Evolutionary conservation across 768 basidiomycete species (phyloP), one percentile per base, ranked within the genome.

Genomic region (Calocybe indica): DNA sequence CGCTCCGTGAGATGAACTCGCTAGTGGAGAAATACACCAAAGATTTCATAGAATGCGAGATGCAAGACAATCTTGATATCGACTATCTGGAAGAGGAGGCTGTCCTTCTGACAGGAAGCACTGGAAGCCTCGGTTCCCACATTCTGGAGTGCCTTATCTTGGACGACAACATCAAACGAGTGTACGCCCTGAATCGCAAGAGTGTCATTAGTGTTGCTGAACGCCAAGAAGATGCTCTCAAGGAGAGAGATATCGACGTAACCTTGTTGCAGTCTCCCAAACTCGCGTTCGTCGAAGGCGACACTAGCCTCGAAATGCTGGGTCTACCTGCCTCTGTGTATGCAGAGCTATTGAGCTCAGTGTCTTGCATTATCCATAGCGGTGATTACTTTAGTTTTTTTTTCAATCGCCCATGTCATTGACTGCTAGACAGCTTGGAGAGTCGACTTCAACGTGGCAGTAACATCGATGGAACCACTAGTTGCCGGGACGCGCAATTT

Each of bases 171-270:
- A 57, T 73, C 9, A 40, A 46, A 7, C 52, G 46, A 8, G 56
- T 71, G 2, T 74, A 68, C 46, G 66, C 64, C 6, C 45, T 72
- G 13, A 74, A 74, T 45, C 56, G 71, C 11, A 47, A 37, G 10
- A 39, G 45, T 22, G 43, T 41, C 33, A 31, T 30, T 11, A 39
- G 36, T 36, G 43, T 36, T 9, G 35, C 14, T 6, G 51, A 56
- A 10, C 50, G 64, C 31, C 67, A 69, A 39, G 12, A 15, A 22
- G 13, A 30, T 1, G 52, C 52, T 7, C 60, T 70, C 28, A 30
- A 43, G 37, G 49, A 54, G 11, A 56, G 58, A 15, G 67, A 58
- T 0, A 22, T 66, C 9, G 58, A 61, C 35, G 22, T 31, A n/a
- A 29, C 51, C 0, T 13, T 60, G 3, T 31, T 64, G 6, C 43